Evolutionary conservation across 2,329 filamentous ascomycete genomes (phyloP).

Genomic region (Pseudogymnoascus sp.): DNA sequence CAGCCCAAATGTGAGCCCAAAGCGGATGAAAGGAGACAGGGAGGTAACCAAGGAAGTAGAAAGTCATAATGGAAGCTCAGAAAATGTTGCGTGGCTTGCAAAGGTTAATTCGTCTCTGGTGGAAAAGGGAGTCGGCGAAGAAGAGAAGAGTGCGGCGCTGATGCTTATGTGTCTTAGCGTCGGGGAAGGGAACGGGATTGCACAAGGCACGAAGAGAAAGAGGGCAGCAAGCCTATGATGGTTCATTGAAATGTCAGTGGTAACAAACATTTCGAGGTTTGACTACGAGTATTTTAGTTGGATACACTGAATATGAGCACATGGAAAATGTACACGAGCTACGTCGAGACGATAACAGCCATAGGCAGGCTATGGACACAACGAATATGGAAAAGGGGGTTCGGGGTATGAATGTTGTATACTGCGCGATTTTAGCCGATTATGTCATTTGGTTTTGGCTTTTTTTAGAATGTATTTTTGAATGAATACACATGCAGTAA

Average conservation of each 20-base stretch:
- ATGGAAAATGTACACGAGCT: conserved; percentile 1
- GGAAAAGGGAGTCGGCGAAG: not conserved
- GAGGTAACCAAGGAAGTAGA: not conserved
- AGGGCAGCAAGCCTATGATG: not conserved
- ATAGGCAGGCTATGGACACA: not conserved
- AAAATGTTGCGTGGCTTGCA: not conserved
- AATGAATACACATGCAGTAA: not conserved
- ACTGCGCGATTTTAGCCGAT: not conserved
- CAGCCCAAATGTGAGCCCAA: not conserved
- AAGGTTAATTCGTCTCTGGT: not conserved
- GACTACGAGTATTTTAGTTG: not conserved
- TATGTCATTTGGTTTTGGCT: not conserved
- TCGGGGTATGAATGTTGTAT: not conserved
- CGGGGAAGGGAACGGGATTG: not conserved
- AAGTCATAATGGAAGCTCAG: not conserved
- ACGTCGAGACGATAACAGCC: conserved; percentile 1
- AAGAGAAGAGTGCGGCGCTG: conserved; percentile 5
- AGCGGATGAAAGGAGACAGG: not conserved
- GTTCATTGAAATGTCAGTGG: not conserved
- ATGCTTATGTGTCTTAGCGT: conserved; percentile 6
- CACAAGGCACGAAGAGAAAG: not conserved
- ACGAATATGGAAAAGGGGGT: not conserved
- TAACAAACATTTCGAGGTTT: not conserved
- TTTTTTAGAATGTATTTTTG: conserved; percentile 3
- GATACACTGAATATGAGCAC: not conserved